phyloP scores from a whole-genome alignment of 2,329 filamentous ascomycete genomes.

The Pseudogymnoascus sp. region DNA sequence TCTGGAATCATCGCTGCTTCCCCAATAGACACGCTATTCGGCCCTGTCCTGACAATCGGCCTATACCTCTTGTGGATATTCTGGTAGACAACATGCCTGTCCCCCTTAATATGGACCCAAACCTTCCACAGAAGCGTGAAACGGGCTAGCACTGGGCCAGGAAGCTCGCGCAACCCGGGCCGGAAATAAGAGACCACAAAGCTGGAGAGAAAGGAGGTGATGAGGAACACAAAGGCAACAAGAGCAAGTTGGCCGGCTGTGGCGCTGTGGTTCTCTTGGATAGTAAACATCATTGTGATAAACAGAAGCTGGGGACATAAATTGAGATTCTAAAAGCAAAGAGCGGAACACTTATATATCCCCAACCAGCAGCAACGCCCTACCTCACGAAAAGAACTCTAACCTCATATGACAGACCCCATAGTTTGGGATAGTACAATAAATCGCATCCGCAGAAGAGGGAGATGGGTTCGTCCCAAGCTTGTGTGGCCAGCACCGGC shows the following conservation, averaged over 20 bases:
- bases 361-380: not conserved
- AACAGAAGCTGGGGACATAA: not conserved
- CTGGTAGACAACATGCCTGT: not conserved
- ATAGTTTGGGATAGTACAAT: not conserved
- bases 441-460: not conserved
- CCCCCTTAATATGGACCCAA: constrained; percentile 9
- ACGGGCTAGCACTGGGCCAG: constrained; percentile 19
- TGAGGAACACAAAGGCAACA: not conserved
- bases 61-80: constrained; percentile 18
- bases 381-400: not conserved
- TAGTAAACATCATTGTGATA: not conserved
- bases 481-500: not conserved
- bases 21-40: constrained; percentile 17
- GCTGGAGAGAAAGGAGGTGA: not conserved
- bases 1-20: constrained; percentile 12
- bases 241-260: not conserved
- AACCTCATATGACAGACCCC: not conserved
- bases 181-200: not conserved
- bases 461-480: not conserved
- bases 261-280: not conserved
- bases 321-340: not conserved
- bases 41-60: constrained; percentile 17
- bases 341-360: not conserved
- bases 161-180: constrained; percentile 11
- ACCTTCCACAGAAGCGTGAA: constrained; percentile 18